These are phyloP conservation scores for Boletus tomentosulus DNA, from an alignment of 768 basidiomycete species.

Conservation along the genomic window DNA sequence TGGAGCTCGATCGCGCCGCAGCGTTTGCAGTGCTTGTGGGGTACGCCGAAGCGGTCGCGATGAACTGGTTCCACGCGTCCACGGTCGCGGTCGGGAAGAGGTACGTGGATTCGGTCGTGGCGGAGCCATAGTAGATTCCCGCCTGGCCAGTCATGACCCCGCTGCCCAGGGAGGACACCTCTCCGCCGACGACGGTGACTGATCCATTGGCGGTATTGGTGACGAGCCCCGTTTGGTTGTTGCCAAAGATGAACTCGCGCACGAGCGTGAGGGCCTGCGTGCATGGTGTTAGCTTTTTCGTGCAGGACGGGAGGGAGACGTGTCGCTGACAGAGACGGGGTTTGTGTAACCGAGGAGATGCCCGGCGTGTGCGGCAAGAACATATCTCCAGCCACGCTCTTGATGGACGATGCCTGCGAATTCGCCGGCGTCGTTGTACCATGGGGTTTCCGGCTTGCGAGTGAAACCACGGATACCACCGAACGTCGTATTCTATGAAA, in stretches of 20 bases:
- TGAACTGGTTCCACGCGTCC: slow-evolving; percentile 52
- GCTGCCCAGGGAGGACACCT: slow-evolving; percentile 40
- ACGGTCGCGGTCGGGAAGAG: slow-evolving; percentile 53
- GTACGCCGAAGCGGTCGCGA: slow-evolving; percentile 35
- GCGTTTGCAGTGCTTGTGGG: background rate
- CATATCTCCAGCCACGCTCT: slow-evolving; percentile 58
- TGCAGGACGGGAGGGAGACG: background rate
- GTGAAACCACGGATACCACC: slow-evolving; percentile 75
- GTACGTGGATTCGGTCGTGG: slow-evolving; percentile 48
- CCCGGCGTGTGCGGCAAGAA: slow-evolving; percentile 35
- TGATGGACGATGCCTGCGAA: slow-evolving; percentile 70
- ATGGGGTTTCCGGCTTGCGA: slow-evolving; percentile 61
- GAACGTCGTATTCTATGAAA: slow-evolving; percentile 66
- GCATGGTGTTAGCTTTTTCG: background rate
- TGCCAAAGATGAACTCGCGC: slow-evolving; percentile 65
- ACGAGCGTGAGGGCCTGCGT: slow-evolving; percentile 55
- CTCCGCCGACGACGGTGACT: slow-evolving; percentile 45
- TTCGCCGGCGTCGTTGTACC: slow-evolving; percentile 55
- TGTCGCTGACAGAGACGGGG: slow-evolving; percentile 42
- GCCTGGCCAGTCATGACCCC: slow-evolving; percentile 51
- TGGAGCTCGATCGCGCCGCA: background rate
- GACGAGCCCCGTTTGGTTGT: slow-evolving; percentile 57
- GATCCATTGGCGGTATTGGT: slow-evolving; percentile 21
- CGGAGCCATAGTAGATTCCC: slow-evolving; percentile 53
- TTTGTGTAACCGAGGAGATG: slow-evolving; percentile 37